Base-by-base conservation (phyloP, 495 filamentous ascomycete species). In the Hyaloscypha hepaticicola region DNA sequence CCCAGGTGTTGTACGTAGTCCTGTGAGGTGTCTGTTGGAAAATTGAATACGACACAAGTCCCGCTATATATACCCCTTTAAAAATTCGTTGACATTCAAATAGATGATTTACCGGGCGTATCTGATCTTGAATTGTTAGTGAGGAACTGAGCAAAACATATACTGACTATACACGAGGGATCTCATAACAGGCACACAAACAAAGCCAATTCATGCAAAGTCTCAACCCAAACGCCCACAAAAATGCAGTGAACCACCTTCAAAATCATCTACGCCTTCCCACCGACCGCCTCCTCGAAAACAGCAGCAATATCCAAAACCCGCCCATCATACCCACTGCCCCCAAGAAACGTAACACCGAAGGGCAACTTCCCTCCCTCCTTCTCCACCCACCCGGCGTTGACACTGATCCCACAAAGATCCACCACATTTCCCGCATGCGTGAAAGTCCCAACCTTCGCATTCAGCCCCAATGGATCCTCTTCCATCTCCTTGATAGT, bases 381-480 rank as follows among this genome's bases (percentile, higher is more conserved):
- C 22, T 50, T 53, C 52, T 69, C 71, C 26, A 68, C 72, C 66
- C 70, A 72, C 0, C 82, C 82, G 1, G 85, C 85, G 31, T 84
- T 83, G 25, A 89, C 78, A 38, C 82, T 82, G 24, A 85, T 74
- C 5, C 78, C 87, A 71, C 84, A 88, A 60, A 88, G 71, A 75
- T 90, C 87, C 12, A 89, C 73, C 55, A 89, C 85, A 66, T 90
- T 89, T 5, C 78, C 87, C 56, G 78, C 85, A 71, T 90, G 86
- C 7, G 86, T 85, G 63, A 87, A 89, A 21, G 77, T 81, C 5
- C 87, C 86, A 12, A 88, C 66, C 22, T 77, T 71, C 2, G 79
- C 80, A 66, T 90, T 90, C 60, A 79, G 73, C 22, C 22, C 63
- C 45, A 90, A 71, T 0, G 86, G 86, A 60, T 88, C 82, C 11